phyloP scores from a whole-genome alignment of 2,329 filamentous ascomycete genomes.

The Drechslera avenae region DNA sequence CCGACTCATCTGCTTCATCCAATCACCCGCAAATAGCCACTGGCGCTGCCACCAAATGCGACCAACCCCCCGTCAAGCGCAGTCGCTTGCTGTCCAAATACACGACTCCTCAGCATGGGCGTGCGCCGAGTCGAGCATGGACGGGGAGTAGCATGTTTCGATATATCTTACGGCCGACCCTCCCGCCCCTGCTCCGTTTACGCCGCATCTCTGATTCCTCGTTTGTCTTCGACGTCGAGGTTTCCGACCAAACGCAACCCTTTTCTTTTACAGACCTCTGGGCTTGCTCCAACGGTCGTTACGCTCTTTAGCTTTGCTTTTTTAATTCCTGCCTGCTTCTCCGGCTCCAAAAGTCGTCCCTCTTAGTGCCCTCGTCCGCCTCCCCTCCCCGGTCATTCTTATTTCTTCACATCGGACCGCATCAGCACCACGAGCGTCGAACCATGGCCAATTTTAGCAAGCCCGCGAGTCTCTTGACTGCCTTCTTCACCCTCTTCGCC shows the following conservation, averaged over 20 bases:
- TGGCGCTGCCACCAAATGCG: slow-evolving; percentile 18
- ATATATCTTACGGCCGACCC: slow-evolving; percentile 39
- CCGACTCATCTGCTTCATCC: slow-evolving; percentile 11
- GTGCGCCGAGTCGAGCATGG: slow-evolving; percentile 26
- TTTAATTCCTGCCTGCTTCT: slow-evolving; percentile 10
- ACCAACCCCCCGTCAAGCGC: slow-evolving; percentile 26
- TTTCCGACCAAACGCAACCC: slow-evolving; percentile 21
- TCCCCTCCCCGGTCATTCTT: slow-evolving; percentile 11
- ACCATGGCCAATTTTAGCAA: slow-evolving; percentile 46
- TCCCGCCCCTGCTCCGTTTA: slow-evolving; percentile 32
- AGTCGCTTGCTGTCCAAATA: slow-evolving; percentile 30
- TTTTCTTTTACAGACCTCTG: slow-evolving; percentile 37
- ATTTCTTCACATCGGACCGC: slow-evolving; percentile 12
- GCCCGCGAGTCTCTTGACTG: slow-evolving; percentile 39
- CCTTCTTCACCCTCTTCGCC: slow-evolving; percentile 41
- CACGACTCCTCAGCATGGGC: slow-evolving; percentile 19
- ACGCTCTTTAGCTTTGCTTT: slow-evolving; percentile 39
- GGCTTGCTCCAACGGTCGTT: slow-evolving; percentile 39
- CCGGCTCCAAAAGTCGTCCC: slow-evolving; percentile 18
- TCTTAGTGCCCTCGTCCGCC: slow-evolving; percentile 17
- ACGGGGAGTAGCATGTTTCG: slow-evolving; percentile 27
- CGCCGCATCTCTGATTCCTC: slow-evolving; percentile 39
- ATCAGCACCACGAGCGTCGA: slow-evolving; percentile 15
- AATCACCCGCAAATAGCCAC: slow-evolving; percentile 19
- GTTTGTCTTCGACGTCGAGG: slow-evolving; percentile 35